Evolutionary conservation across 2,329 filamentous ascomycete species (phyloP).

Genomic region (Pseudodiploospora longispora): DNA sequence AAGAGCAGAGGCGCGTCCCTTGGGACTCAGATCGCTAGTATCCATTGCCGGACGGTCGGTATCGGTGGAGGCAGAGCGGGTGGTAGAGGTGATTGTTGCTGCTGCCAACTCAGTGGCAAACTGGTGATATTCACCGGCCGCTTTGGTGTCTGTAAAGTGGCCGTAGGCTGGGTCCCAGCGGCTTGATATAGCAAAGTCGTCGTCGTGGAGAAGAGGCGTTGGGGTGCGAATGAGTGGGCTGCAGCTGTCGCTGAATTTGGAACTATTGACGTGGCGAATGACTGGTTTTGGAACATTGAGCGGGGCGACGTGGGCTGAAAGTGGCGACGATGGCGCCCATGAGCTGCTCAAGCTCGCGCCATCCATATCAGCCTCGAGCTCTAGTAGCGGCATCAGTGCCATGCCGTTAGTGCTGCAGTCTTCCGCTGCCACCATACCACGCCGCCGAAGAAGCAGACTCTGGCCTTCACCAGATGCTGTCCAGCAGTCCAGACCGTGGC

Average conservation of each 20-base stretch:
- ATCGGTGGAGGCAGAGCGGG: not conserved
- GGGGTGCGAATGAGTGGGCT: not conserved
- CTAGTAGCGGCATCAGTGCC: slow-evolving; percentile 6
- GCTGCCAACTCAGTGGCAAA: slow-evolving; percentile 24
- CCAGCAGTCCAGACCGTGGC: not conserved
- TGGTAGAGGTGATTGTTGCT: slow-evolving; percentile 4
- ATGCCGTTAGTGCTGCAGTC: not conserved
- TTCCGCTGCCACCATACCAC: no score
- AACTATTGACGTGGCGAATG: slow-evolving; percentile 4
- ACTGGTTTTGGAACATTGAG: slow-evolving; percentile 6
- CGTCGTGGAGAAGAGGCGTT: slow-evolving; percentile 2
- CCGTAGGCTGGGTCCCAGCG: slow-evolving; percentile 14
- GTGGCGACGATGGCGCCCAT: slow-evolving; percentile 14
- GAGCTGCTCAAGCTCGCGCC: slow-evolving; percentile 15
- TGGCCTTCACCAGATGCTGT: not conserved
- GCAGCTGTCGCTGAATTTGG: slow-evolving; percentile 2
- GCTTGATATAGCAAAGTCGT: slow-evolving; percentile 4
- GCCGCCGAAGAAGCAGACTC: no score
- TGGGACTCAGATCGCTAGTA: not conserved
- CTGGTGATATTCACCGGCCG: slow-evolving; percentile 27
- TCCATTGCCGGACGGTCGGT: not conserved
- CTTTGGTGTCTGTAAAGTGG: slow-evolving; percentile 22
- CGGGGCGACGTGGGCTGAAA: slow-evolving; percentile 6
- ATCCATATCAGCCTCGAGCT: slow-evolving; percentile 10
- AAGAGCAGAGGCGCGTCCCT: slow-evolving; percentile 12